Conservation (phyloP, 305 asterid genomes). For the Fraxinus angustifolia region DNA sequence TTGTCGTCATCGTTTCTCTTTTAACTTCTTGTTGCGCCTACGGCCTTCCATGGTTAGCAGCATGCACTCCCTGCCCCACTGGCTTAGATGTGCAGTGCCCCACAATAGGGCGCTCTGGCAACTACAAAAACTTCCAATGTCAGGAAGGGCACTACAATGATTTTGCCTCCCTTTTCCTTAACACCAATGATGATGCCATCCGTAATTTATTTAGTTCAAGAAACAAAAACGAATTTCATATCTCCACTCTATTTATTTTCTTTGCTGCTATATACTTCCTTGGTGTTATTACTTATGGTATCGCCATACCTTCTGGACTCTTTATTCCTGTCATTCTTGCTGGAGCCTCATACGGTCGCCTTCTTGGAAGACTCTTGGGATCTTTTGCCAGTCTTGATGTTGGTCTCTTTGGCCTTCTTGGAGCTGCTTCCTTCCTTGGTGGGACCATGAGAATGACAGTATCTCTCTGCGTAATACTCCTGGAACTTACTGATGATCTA, state of each 20-base stretch:
- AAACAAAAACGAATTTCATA: constrained; percentile 52
- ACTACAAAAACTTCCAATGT: constrained; percentile 81
- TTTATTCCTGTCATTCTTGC: constrained; percentile 96
- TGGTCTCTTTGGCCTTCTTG: constrained; percentile 79
- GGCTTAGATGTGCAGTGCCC: constrained; percentile 62
- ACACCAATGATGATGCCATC: constrained; percentile 92
- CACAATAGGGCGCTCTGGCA: constrained; percentile 65
- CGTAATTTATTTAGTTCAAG: constrained; percentile 65
- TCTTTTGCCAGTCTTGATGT: constrained; percentile 56
- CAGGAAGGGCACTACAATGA: constrained; percentile 70
- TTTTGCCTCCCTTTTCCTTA: constrained; percentile 84
- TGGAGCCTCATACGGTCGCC: constrained; percentile 92
- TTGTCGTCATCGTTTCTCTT: constrained; percentile 62
- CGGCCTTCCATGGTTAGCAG: constrained; percentile 78
- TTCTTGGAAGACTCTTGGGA: constrained; percentile 61
- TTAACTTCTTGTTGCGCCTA: constrained; percentile 79
- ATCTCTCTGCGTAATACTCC: constrained; percentile 82
- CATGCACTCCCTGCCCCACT: constrained; percentile 72
- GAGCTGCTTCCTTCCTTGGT: constrained; percentile 96
- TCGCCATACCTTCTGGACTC: constrained; percentile 93
- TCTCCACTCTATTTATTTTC: constrained; percentile 58
- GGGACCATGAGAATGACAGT: constrained; percentile 99
- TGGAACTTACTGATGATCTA: constrained; percentile 77
- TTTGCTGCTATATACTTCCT: constrained; percentile 58
- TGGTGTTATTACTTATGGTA: constrained; percentile 89